Evolutionary conservation across 148 eudicot species (phyloP).

Genomic region (Dianthus caryophyllus): DNA sequence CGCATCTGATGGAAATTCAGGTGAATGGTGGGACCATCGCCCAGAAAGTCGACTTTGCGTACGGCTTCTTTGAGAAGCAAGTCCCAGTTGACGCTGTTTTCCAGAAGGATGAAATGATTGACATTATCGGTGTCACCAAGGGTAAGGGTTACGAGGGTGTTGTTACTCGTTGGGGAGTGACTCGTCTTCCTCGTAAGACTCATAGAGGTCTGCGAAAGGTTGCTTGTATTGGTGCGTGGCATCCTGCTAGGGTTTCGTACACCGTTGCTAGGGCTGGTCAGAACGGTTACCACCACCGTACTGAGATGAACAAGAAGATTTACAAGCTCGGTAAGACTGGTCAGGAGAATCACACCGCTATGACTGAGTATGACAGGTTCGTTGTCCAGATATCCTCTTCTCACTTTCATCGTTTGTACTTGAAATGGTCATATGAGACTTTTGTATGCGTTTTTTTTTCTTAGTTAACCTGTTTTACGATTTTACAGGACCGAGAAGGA

Average conservation of each 20-base stretch:
- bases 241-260: constrained; percentile 70
- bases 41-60: constrained; percentile 67
- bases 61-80: constrained; percentile 71
- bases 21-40: constrained; percentile 72
- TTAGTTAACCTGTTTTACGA: not conserved
- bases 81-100: constrained; percentile 67
- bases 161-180: constrained; percentile 76
- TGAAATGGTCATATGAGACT: too few species aligned
- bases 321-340: constrained; percentile 63
- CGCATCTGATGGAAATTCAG: constrained; percentile 74
- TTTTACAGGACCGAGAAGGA: constrained; percentile 78
- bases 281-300: constrained; percentile 71
- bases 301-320: constrained; percentile 75
- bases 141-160: constrained; percentile 78
- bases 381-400: not conserved
- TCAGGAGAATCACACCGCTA: constrained; percentile 47
- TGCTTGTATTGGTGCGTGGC: constrained; percentile 78
- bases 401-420: too few species aligned
- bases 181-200: constrained; percentile 73
- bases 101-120: constrained; percentile 81
- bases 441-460: too few species aligned
- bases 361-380: constrained; percentile 67
- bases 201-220: constrained; percentile 78
- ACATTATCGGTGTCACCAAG: constrained; percentile 71
- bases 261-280: constrained; percentile 84